Percentiles rank a stretch among this genome's conserved stretches.
Evolutionary conservation across 106 monocot species (phyloP).

Genomic region (Allium cepa): DNA sequence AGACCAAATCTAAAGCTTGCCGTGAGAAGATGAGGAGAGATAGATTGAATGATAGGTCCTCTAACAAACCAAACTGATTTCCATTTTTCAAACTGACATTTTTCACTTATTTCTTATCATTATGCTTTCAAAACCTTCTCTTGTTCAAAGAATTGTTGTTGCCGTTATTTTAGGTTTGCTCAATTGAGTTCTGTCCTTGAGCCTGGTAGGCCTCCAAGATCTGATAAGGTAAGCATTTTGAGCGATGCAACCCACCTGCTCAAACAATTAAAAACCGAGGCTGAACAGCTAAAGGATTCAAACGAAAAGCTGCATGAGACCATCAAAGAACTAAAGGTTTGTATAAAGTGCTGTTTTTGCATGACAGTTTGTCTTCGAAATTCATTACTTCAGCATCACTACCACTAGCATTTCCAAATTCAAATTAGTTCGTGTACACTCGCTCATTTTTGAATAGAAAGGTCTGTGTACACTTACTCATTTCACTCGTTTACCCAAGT

Average conservation of each 20-base stretch:
- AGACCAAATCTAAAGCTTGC: slow-evolving; percentile 63
- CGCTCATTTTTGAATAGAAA: too few species aligned
- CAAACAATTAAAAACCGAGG: slow-evolving; percentile 59
- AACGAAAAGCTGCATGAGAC: slow-evolving; percentile 73
- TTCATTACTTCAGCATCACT: not conserved
- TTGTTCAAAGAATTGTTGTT: not conserved
- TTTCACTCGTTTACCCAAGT: too few species aligned
- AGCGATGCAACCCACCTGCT: slow-evolving; percentile 55
- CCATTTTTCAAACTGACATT: not conserved
- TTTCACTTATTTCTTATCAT: not conserved
- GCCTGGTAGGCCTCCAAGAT: slow-evolving; percentile 45
- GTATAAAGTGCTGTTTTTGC: not conserved
- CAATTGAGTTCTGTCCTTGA: slow-evolving; percentile 67
- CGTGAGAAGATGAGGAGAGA: slow-evolving; percentile 75
- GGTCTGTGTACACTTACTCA: too few species aligned
- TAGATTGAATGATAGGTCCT: slow-evolving; percentile 56
- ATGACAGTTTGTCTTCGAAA: not conserved
- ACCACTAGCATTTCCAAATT: too few species aligned
- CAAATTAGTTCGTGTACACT: too few species aligned
- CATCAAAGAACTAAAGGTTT: slow-evolving; percentile 77
- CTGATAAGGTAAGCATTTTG: slow-evolving; percentile 61
- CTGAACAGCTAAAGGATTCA: slow-evolving; percentile 50
- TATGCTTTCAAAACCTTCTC: not conserved
- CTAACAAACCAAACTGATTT: slow-evolving; percentile 3
- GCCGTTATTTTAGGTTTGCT: slow-evolving; percentile 34